Evolutionary conservation across 306 rosid genomes (phyloP).

Genomic region (Cucurbita moschata): DNA sequence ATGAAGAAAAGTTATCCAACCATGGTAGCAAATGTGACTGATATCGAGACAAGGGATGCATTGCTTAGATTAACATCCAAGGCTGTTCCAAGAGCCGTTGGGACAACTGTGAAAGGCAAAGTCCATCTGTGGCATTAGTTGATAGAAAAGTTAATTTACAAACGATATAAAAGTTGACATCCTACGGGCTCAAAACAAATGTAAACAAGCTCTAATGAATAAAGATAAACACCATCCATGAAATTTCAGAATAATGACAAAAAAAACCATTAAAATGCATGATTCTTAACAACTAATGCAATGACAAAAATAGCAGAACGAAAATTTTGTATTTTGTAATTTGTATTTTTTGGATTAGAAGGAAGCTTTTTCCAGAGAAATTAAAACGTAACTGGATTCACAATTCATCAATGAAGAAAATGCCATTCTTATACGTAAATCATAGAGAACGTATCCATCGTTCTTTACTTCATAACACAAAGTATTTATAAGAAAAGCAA

Average conservation of each 20-base stretch:
- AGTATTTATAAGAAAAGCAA: not conserved
- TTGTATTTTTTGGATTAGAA: not conserved
- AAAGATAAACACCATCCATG: not conserved
- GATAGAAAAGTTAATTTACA: constrained; percentile 74
- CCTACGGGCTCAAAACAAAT: constrained; percentile 10
- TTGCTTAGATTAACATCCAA: constrained; percentile 93
- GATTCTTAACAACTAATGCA: not conserved
- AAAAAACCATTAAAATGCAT: not conserved
- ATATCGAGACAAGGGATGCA: constrained; percentile 85
- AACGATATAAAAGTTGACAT: constrained; percentile 5
- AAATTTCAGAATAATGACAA: not conserved
- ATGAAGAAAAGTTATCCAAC: constrained; percentile 33
- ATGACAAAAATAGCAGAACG: not conserved
- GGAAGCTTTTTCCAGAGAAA: not conserved
- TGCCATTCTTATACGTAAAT: not conserved
- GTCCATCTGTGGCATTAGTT: constrained; percentile 99
- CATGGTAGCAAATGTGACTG: constrained; percentile 99
- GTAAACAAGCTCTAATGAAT: not conserved
- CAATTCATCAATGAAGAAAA: not conserved
- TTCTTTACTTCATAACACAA: not conserved
- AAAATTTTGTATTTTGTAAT: not conserved
- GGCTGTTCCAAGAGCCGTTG: constrained; percentile 93
- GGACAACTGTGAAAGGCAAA: constrained; percentile 99
- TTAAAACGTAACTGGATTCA: not conserved
- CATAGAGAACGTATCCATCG: not conserved